These are phyloP conservation scores for Metschnikowia cubensis DNA, from an alignment of 805 yeast species.

Conservation along the genomic window DNA sequence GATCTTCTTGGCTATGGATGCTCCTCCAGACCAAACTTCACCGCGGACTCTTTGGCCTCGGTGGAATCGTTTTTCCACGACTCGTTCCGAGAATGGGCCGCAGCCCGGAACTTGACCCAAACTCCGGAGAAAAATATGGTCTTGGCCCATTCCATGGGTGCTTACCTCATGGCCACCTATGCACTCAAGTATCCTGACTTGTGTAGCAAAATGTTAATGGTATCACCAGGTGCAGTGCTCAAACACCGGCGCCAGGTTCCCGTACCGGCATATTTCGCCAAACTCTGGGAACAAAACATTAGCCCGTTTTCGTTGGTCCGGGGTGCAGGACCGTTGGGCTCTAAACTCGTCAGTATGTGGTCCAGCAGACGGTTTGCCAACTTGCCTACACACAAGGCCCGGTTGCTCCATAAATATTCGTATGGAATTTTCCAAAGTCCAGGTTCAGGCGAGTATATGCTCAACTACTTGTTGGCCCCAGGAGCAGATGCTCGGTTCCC, in stretches of 20 bases:
- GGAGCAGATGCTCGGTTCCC: conserved; percentile 90
- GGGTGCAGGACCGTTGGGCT: conserved; percentile 75
- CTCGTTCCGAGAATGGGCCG: conserved; percentile 63
- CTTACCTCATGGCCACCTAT: conserved; percentile 69
- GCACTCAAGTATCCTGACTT: conserved; percentile 55
- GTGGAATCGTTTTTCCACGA: conserved; percentile 65
- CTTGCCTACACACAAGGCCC: conserved; percentile 42
- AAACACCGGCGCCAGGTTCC: conserved; percentile 39
- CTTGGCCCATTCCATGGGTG: conserved; percentile 92
- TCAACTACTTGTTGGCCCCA: conserved; percentile 78
- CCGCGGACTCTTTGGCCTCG: conserved; percentile 33
- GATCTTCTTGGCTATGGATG: conserved; percentile 91
- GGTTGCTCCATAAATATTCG: conserved; percentile 68
- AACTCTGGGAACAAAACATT: conserved; percentile 80
- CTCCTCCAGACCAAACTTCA: conserved; percentile 73
- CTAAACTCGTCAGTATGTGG: conserved; percentile 87
- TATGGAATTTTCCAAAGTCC: conserved; percentile 79
- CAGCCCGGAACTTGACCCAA: conserved; percentile 36
- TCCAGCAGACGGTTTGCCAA: conserved; percentile 73
- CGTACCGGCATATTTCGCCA: conserved; percentile 74
- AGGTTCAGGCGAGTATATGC: conserved; percentile 92
- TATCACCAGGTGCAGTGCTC: conserved; percentile 86
- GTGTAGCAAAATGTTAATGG: conserved; percentile 66
- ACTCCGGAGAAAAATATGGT: conserved; percentile 44
- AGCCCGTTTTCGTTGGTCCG: conserved; percentile 85